phyloP scores from a whole-genome alignment of 129 eudicot species.

The Escallonia herrerae region DNA sequence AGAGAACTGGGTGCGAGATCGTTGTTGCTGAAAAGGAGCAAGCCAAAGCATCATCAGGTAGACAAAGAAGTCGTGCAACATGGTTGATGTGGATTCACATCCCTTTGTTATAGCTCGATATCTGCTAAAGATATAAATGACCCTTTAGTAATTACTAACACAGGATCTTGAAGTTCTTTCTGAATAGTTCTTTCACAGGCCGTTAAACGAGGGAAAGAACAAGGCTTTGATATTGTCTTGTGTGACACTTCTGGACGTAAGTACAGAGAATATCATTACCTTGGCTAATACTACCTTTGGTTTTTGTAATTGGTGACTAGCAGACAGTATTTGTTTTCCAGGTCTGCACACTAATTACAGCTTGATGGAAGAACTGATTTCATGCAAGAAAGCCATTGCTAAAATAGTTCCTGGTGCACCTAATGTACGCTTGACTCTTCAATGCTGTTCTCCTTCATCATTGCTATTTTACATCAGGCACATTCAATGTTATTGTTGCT shows the following conservation, averaged over 20 bases:
- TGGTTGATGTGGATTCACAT: background rate
- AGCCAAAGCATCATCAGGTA: slow-evolving; percentile 95
- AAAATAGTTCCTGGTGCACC: slow-evolving; percentile 81
- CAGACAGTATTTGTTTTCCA: slow-evolving; percentile 13
- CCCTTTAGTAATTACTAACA: slow-evolving; percentile 23
- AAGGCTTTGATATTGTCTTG: slow-evolving; percentile 71
- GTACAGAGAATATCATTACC: slow-evolving; percentile 16
- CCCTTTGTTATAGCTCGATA: background rate
- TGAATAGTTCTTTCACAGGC: slow-evolving; percentile 95
- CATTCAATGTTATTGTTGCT: background rate
- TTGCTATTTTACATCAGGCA: background rate
- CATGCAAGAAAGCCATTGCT: slow-evolving; percentile 72
- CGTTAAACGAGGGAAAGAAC: slow-evolving; percentile 78
- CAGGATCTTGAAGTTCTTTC: slow-evolving; percentile 55
- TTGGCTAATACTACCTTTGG: slow-evolving; percentile 1
- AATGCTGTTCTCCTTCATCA: background rate
- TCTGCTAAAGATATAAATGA: background rate
- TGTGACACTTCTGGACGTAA: slow-evolving; percentile 99
- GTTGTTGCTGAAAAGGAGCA: slow-evolving; percentile 78
- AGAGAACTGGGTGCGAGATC: slow-evolving; percentile 91
- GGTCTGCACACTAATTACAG: slow-evolving; percentile 96
- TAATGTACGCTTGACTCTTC: slow-evolving; percentile 42
- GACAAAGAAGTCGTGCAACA: slow-evolving; percentile 7
- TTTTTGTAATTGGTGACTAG: background rate
- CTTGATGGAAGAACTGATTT: slow-evolving; percentile 86